phyloP scores from a whole-genome alignment of 2,329 filamentous ascomycete genomes.

The Escovopsis weberi region DNA sequence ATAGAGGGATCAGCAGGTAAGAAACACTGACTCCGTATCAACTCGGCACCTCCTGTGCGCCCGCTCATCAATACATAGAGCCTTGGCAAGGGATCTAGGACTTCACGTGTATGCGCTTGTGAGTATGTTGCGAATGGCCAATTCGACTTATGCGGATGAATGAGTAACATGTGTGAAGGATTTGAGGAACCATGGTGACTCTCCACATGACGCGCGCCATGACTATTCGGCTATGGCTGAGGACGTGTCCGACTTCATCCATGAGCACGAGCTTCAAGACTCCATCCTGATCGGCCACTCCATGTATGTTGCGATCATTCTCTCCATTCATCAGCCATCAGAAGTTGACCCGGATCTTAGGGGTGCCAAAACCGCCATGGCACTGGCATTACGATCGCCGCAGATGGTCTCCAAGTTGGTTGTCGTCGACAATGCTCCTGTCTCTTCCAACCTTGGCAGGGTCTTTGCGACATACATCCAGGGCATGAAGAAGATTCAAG shows the following conservation, averaged over 20 bases:
- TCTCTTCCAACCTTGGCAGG: conserved; percentile 60
- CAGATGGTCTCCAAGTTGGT: conserved; percentile 55
- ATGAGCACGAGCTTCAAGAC: conserved; percentile 51
- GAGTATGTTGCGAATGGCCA: conserved; percentile 17
- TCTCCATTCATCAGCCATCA: neutral
- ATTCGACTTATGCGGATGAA: conserved; percentile 3
- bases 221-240: conserved; percentile 72
- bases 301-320: conserved; percentile 43
- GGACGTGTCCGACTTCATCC: conserved; percentile 69
- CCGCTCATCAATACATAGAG: conserved; percentile 32
- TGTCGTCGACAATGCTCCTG: conserved; percentile 81
- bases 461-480: conserved; percentile 69
- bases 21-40: conserved; percentile 15
- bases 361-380: conserved; percentile 90
- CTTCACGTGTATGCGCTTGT: conserved; percentile 72
- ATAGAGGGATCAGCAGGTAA: conserved; percentile 87
- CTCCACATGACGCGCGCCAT: conserved; percentile 60
- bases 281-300: conserved; percentile 82
- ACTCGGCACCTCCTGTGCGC: neutral
- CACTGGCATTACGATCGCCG: conserved; percentile 59
- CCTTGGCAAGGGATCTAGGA: conserved; percentile 64
- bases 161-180: conserved; percentile 38
- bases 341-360: conserved; percentile 20
- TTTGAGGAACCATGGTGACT: conserved; percentile 85
- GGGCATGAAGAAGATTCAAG: conserved; percentile 73